Evolutionary conservation across 148 eudicot species (phyloP).

Genomic region (Spergularia bocconei): DNA sequence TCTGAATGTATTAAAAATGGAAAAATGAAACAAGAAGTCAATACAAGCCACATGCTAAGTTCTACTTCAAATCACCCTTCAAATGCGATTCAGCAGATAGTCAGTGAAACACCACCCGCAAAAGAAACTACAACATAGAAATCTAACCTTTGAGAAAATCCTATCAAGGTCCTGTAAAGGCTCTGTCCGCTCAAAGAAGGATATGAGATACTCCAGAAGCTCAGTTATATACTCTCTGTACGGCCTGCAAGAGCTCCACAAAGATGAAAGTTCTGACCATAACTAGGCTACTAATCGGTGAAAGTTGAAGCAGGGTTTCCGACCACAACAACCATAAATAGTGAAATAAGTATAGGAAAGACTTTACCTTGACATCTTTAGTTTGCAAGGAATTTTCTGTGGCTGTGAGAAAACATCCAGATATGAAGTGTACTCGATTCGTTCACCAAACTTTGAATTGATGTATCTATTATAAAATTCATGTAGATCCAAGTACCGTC

Average conservation of each 20-base stretch:
- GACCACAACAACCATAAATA: neutral
- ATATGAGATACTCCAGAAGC: slow-evolving; percentile 68
- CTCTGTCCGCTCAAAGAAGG: slow-evolving; percentile 82
- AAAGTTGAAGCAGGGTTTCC: neutral
- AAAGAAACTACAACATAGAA: neutral
- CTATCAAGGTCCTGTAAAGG: slow-evolving; percentile 93
- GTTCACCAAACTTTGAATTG: slow-evolving; percentile 86
- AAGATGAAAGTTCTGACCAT: neutral
- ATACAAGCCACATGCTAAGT: neutral
- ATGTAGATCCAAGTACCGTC: slow-evolving; percentile 88
- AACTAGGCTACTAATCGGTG: neutral
- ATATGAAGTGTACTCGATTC: slow-evolving; percentile 76
- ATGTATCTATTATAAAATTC: slow-evolving; percentile 81
- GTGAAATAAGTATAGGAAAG: neutral
- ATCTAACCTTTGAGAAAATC: slow-evolving; percentile 77
- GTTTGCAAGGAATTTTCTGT: slow-evolving; percentile 62
- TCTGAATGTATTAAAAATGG: neutral
- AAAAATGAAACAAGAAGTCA: neutral
- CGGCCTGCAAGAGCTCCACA: slow-evolving; percentile 49
- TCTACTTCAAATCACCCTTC: neutral
- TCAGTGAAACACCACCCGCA: neutral
- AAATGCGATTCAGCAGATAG: neutral
- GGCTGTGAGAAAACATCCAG: slow-evolving; percentile 64
- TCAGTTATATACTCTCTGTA: slow-evolving; percentile 76
- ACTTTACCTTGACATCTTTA: slow-evolving; percentile 61